Conservation (phyloP, 345 rosid genomes). For the Populus nigra region DNA sequence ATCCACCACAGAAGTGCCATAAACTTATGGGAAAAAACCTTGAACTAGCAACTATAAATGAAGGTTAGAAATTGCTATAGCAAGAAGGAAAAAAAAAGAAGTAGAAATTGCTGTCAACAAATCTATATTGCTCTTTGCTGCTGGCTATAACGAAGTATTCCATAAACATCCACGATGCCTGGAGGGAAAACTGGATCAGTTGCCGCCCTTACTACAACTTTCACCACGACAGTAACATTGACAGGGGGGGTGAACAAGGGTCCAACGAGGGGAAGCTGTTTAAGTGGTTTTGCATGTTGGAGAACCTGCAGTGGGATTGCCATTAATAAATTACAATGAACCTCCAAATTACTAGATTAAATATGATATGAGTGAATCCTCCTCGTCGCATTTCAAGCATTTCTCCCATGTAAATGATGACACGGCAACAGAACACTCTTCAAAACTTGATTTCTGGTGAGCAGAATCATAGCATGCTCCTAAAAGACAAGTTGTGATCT, state of each 20-base stretch:
- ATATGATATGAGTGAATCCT: neutral
- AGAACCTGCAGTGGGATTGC: constrained; percentile 33
- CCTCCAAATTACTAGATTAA: no score
- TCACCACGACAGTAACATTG: constrained; percentile 43
- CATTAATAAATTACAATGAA: neutral
- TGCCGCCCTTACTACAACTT: constrained; percentile 55
- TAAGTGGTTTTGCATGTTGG: constrained; percentile 49
- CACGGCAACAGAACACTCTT: neutral
- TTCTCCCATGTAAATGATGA: neutral
- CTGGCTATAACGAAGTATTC: constrained; percentile 43
- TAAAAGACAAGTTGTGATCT: neutral
- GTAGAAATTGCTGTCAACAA: no score
- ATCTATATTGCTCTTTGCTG: constrained; percentile 41
- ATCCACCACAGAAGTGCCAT: no score
- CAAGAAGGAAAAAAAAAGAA: neutral
- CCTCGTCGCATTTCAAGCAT: neutral
- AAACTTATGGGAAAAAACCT: no score
- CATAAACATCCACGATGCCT: constrained; percentile 45
- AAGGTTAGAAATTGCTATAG: no score
- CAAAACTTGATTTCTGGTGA: neutral
- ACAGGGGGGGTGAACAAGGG: constrained; percentile 52
- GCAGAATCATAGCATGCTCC: neutral
- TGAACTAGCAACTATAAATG: no score
- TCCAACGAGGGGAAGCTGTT: constrained; percentile 52
- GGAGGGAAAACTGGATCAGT: constrained; percentile 62